phyloP scores from a whole-genome alignment of 495 filamentous ascomycete genomes.

The Xylaria flabelliformis region DNA sequence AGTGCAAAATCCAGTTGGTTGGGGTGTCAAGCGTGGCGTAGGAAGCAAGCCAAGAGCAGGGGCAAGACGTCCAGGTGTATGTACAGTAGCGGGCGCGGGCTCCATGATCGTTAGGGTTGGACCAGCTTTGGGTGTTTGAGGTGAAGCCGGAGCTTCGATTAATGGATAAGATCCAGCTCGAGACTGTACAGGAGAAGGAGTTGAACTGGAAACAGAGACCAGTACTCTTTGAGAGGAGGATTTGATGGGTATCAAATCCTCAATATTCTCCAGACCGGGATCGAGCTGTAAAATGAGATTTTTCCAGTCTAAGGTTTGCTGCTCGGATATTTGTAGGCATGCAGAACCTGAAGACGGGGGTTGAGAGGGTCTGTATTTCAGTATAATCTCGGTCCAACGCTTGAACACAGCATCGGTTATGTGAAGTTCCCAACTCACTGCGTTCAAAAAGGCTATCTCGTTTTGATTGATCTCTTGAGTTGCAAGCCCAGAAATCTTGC shows the following conservation, averaged over 20 bases:
- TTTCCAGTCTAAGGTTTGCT: constrained; percentile 69
- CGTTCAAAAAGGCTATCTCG: constrained; percentile 88
- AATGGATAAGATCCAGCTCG: constrained; percentile 22
- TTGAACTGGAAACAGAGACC: constrained; percentile 45
- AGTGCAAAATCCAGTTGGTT: constrained; percentile 74
- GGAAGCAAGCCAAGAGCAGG: constrained; percentile 70
- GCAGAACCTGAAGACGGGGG: constrained; percentile 63
- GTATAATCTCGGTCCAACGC: constrained; percentile 88
- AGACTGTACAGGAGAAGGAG: constrained; percentile 39
- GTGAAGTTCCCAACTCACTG: constrained; percentile 93
- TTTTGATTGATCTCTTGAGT: constrained; percentile 94
- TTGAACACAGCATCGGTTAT: constrained; percentile 88
- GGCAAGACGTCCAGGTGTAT: constrained; percentile 56
- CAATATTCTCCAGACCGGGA: constrained; percentile 74
- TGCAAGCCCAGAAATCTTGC: constrained; percentile 93
- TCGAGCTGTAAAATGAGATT: constrained; percentile 77
- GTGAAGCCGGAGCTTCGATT: constrained; percentile 45
- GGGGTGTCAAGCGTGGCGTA: constrained; percentile 83
- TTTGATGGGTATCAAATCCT: constrained; percentile 48
- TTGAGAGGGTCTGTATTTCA: constrained; percentile 78
- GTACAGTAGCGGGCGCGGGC: constrained; percentile 60
- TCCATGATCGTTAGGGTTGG: constrained; percentile 65
- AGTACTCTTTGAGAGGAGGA: constrained; percentile 35
- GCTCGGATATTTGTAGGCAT: constrained; percentile 47
- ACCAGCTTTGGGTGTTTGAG: constrained; percentile 51